These are phyloP conservation scores for Paraphoma sp. DNA, from an alignment of 2,329 filamentous ascomycete genomes.

Conservation along the genomic window DNA sequence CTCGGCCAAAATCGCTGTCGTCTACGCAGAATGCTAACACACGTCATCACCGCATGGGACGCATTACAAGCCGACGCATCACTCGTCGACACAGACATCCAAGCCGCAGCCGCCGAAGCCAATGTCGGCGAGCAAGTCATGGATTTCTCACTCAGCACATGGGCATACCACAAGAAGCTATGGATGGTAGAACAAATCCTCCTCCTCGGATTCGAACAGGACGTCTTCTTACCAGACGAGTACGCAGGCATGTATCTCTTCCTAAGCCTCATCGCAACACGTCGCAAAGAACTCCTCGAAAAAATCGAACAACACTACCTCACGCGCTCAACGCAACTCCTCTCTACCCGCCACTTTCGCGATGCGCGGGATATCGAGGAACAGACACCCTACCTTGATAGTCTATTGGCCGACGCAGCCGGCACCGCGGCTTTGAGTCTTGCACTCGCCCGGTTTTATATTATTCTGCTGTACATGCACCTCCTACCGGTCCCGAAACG, in stretches of 20 bases:
- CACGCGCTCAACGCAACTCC: conserved; percentile 4
- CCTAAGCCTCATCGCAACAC: conserved; percentile 33
- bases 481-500: conserved; percentile 59
- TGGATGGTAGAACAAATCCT: conserved; percentile 85
- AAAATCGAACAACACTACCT: conserved; percentile 24
- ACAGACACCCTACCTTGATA: conserved; percentile 23
- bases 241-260: conserved; percentile 85
- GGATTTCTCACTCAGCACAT: conserved; percentile 80
- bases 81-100: conserved; percentile 59
- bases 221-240: conserved; percentile 87
- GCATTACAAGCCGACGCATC: conserved; percentile 73
- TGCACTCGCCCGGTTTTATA: conserved; percentile 64
- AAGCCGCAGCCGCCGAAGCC: conserved; percentile 42
- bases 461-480: conserved; percentile 65
- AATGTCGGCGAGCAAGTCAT: conserved; percentile 55
- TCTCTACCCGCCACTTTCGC: conserved; percentile 1
- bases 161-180: conserved; percentile 92
- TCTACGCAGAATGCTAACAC: conserved; percentile 85
- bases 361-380: conserved; percentile 20
- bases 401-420: conserved; percentile 33
- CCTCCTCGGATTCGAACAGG: conserved; percentile 92
- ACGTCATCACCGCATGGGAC: conserved; percentile 84
- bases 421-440: conserved; percentile 36
- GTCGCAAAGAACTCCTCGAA: conserved; percentile 27
- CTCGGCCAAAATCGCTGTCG: conserved; percentile 91